phyloP scores from a whole-genome alignment of 1,284 basidiomycete genomes.

The Trametes hirsuta region DNA sequence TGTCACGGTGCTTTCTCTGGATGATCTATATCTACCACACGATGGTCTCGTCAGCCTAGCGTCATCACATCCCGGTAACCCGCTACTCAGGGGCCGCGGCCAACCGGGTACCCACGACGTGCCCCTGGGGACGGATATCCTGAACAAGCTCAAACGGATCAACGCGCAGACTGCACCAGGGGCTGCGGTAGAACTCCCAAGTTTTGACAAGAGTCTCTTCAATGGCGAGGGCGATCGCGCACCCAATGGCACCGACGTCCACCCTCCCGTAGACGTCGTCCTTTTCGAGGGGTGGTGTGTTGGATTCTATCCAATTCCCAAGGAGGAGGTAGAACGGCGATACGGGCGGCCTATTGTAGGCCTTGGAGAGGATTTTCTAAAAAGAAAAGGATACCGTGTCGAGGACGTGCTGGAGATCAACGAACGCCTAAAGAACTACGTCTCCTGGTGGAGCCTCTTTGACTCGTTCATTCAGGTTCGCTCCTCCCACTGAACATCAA shows the following conservation, averaged over 20 bases:
- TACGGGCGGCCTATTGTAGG: constrained; percentile 41
- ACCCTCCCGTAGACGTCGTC: constrained; percentile 76
- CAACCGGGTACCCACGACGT: constrained; percentile 90
- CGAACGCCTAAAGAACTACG: constrained; percentile 57
- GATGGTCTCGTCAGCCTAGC: constrained; percentile 58
- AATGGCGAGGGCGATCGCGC: constrained; percentile 84
- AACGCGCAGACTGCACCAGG: constrained; percentile 32
- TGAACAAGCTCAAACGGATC: constrained; percentile 55
- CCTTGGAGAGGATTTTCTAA: constrained; percentile 44
- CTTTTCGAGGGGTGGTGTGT: constrained; percentile 88
- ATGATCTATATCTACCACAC: constrained; percentile 86
- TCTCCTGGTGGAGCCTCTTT: constrained; percentile 68
- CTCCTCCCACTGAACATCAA: constrained; percentile 25
- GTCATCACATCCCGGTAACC: constrained; percentile 56
- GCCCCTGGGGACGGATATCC: constrained; percentile 55
- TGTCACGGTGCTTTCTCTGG: constrained; percentile 76
- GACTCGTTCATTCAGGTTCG: constrained; percentile 68
- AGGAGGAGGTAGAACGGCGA: constrained; percentile 46
- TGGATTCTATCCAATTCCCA: constrained; percentile 66
- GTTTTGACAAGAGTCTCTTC: constrained; percentile 86
- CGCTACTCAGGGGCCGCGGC: constrained; percentile 76
- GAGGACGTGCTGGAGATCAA: constrained; percentile 68
- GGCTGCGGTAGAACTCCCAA: constrained; percentile 62
- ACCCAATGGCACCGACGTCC: constrained; percentile 42
- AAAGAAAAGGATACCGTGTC: constrained; percentile 38